Evolutionary conservation across 176 grass and related monocot species (phyloP).

Genomic region (Dactylis glomerata): DNA sequence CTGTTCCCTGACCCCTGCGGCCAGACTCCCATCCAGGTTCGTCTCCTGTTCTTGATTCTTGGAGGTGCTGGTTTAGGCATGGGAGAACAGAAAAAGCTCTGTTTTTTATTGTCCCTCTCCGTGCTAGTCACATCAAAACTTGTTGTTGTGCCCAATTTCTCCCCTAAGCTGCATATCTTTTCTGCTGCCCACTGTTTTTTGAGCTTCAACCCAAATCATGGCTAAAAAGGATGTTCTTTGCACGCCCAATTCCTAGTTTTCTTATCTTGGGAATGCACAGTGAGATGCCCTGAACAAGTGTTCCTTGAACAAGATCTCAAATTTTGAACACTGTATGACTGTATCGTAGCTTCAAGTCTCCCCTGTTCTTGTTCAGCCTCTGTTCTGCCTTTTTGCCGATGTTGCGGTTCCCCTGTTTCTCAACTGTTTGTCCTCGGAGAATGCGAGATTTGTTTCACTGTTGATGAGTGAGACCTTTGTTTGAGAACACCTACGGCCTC

Average conservation of each 20-base stretch:
- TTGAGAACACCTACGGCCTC: not conserved
- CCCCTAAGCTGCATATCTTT: not conserved
- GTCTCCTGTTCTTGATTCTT: not conserved
- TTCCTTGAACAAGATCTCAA: not conserved
- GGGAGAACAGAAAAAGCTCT: not conserved
- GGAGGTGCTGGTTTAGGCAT: not conserved
- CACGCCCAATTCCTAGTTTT: not conserved
- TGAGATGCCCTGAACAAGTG: not conserved
- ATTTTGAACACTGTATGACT: not conserved
- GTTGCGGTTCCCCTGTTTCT: not conserved
- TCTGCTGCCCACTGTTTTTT: not conserved
- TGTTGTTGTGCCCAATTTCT: not conserved
- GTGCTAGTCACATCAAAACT: not conserved
- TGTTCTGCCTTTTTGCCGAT: not conserved
- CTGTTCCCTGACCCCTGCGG: constrained; percentile 94
- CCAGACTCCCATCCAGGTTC: constrained; percentile 94
- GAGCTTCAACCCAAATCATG: not conserved
- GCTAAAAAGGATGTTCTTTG: not conserved
- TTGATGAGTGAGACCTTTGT: not conserved
- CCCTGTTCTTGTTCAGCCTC: not conserved
- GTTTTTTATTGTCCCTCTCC: not conserved
- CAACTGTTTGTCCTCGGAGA: constrained; percentile 17
- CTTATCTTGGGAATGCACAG: not conserved
- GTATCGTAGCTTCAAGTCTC: not conserved
- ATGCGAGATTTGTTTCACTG: constrained; percentile 16